A percentile compares a stretch with the other conserved stretches of the same genome.
phyloP scores from a whole-genome alignment of 2,329 filamentous ascomycete genomes.

The Pyrenochaeta sp. region DNA sequence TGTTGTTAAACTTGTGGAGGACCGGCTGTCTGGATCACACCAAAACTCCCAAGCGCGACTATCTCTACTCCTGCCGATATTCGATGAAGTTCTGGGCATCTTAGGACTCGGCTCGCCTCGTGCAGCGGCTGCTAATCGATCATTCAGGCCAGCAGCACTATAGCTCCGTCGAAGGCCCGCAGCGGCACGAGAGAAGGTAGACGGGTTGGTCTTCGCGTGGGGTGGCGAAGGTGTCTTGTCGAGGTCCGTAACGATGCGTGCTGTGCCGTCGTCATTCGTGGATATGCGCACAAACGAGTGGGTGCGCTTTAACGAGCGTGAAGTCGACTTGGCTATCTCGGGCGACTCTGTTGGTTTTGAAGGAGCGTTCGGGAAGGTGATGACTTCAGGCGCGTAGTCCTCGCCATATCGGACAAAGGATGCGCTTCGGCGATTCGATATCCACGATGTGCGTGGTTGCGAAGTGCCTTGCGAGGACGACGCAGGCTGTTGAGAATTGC shows the following conservation, averaged over 20 bases:
- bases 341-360: slow-evolving; percentile 53
- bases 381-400: slow-evolving; percentile 43
- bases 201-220: slow-evolving; percentile 60
- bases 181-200: slow-evolving; percentile 47
- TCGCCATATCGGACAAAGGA: slow-evolving; percentile 49
- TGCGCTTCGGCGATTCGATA: slow-evolving; percentile 57
- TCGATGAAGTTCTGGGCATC: slow-evolving; percentile 59
- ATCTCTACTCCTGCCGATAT: slow-evolving; percentile 80
- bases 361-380: slow-evolving; percentile 38
- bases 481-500: slow-evolving; percentile 42
- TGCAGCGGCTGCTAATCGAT: slow-evolving; percentile 41
- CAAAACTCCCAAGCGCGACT: slow-evolving; percentile 91
- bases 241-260: slow-evolving; percentile 78
- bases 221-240: slow-evolving; percentile 75
- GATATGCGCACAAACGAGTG: slow-evolving; percentile 75
- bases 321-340: slow-evolving; percentile 54
- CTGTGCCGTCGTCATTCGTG: slow-evolving; percentile 87
- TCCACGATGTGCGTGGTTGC: slow-evolving; percentile 50
- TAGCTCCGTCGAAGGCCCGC: slow-evolving; percentile 73
- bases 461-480: slow-evolving; percentile 42
- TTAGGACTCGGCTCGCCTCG: slow-evolving; percentile 42
- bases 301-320: slow-evolving; percentile 48
- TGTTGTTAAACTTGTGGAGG: slow-evolving; percentile 72
- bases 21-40: slow-evolving; percentile 80
- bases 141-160: slow-evolving; percentile 65